Conservation (phyloP, 257 asterid genomes). For the Lithospermum erythrorhizon region DNA sequence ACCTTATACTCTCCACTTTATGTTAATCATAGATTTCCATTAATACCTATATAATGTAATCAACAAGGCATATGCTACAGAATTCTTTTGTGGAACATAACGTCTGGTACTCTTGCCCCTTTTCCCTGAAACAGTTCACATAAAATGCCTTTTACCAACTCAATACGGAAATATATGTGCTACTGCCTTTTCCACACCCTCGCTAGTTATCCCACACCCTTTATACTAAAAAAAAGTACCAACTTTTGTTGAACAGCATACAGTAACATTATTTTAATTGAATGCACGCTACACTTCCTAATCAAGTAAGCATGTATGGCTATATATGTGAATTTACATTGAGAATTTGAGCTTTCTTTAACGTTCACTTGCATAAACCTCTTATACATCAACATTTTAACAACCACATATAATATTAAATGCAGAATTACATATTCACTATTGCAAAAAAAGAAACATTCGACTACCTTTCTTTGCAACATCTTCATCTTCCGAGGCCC, state of each 20-base stretch:
- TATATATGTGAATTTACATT: too few relatives aligned
- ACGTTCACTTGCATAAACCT: too few relatives aligned
- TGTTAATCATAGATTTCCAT: not conserved
- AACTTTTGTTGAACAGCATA: too few relatives aligned
- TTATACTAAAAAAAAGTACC: too few relatives aligned
- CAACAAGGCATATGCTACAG: slow-evolving; percentile 81
- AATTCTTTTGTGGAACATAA: slow-evolving; percentile 87
- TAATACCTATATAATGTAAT: slow-evolving; percentile 73
- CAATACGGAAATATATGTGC: not conserved
- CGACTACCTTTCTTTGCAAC: slow-evolving; percentile 35
- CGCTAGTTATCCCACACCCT: too few relatives aligned
- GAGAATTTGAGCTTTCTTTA: too few relatives aligned
- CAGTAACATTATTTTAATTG: too few relatives aligned
- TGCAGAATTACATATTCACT: not conserved
- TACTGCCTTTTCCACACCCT: not conserved
- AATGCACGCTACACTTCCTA: too few relatives aligned
- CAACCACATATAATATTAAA: too few relatives aligned
- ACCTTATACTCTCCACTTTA: not conserved
- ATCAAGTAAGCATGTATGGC: too few relatives aligned
- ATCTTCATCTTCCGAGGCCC: slow-evolving; percentile 31
- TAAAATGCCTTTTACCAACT: not conserved
- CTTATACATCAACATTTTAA: too few relatives aligned
- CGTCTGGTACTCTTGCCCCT: slow-evolving; percentile 47
- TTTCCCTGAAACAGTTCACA: slow-evolving; percentile 31
- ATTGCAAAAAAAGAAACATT: not conserved